Conservation (phyloP, 805 yeast genomes). For the Teunomyces aglyptinius region DNA sequence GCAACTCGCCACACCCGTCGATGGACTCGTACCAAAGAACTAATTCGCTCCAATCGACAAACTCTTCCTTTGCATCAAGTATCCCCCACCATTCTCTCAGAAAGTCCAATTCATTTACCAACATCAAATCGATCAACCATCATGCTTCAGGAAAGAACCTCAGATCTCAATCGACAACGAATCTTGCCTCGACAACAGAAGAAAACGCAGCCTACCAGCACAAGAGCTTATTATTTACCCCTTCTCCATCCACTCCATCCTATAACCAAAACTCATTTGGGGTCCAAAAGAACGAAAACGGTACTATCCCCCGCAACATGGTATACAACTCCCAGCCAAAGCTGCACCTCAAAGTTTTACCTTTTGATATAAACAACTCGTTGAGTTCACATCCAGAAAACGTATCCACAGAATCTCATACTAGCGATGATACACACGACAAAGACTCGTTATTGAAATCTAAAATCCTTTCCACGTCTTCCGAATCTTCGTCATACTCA, state of each 20-base stretch:
- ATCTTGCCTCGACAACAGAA: constrained; percentile 10
- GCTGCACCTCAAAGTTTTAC: constrained; percentile 4
- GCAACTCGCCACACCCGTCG: background rate
- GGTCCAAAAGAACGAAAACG: background rate
- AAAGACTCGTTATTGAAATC: background rate
- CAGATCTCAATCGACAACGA: constrained; percentile 24
- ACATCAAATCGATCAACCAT: constrained; percentile 16
- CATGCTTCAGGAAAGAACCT: constrained; percentile 19
- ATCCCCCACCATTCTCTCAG: constrained; percentile 4
- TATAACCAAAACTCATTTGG: background rate
- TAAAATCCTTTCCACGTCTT: constrained; percentile 1
- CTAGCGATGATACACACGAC: background rate
- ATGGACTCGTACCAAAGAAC: background rate
- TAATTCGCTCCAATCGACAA: constrained; percentile 2
- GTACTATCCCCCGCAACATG: background rate
- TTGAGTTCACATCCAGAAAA: constrained; percentile 1
- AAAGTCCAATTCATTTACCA: constrained; percentile 16
- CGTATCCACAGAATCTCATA: background rate
- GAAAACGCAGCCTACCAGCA: background rate
- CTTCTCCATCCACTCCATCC: background rate
- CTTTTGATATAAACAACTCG: constrained; percentile 3
- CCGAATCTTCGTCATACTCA: constrained; percentile 5
- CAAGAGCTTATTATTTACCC: background rate
- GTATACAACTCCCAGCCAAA: constrained; percentile 3
- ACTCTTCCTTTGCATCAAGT: constrained; percentile 3